Evolutionary conservation across 306 rosid species (phyloP), one percentile per base, ranked within the genome.

Genomic region (Biancaea sappan): DNA sequence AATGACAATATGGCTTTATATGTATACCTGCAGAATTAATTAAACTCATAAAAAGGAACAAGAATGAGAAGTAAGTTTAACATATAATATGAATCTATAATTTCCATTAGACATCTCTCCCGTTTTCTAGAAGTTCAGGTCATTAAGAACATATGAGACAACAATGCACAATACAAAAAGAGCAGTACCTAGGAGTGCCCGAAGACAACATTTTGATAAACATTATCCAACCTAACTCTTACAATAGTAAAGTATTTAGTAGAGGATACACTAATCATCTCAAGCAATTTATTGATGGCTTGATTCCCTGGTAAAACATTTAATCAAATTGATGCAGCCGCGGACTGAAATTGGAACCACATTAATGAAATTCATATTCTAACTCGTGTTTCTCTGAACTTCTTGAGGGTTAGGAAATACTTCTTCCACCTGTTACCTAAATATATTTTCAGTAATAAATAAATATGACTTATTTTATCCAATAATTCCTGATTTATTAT

Each of bases 21-120:
- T 4, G 97, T 92, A 69, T 94, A 90, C 87, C 96, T 92, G 88
- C 79, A 81, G 21, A 43, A 11, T 70, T 69, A 35, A 63, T 69
- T 60, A 44, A 58, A 37, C 52, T 35, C 71, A 53, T 66, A 43
- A 64, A 1, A 9, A 60, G 3, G 15, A 71, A 6, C 31, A 77
- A 4, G 41, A 31, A 79, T 35, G 25, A 19, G 68, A 35, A 35
- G 40, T 11, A 62, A 37, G 10, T 26, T 35, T 29, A 61, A 18
- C 10, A 16, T 2, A 61, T 14, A 18, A 22, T 18, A 18, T 34
- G 43, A 59, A 19, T 7, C 43, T 2, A 43, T 43, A 43, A 18
- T 34, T 34, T 35, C 44, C 47, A 34, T 19, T 35, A 13, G 4
- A 8, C 1, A 25, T 62, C 31, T 61, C 26, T 13, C 68, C 10